Percentiles rank a stretch among this genome's conserved stretches.
These are phyloP conservation scores for Aspergillus arachidicola DNA, from an alignment of 2,329 filamentous ascomycete species.

Conservation along the genomic window DNA sequence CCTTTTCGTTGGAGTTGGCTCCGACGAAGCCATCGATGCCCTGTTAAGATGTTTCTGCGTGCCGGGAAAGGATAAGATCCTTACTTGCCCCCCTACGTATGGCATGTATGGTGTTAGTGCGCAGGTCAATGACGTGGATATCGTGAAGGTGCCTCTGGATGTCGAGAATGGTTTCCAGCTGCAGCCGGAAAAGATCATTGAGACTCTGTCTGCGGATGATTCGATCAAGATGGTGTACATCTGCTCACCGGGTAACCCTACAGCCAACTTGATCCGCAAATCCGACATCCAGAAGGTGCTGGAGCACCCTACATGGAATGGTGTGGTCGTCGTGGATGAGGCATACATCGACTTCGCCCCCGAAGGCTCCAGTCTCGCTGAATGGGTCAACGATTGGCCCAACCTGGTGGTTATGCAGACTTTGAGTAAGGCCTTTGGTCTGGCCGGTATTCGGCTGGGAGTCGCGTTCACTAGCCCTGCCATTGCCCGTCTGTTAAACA, in stretches of 20 bases:
- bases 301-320: constrained; percentile 90
- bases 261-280: constrained; percentile 76
- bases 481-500: constrained; percentile 82
- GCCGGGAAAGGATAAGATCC: constrained; percentile 83
- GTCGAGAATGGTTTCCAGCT: constrained; percentile 72
- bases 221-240: constrained; percentile 87
- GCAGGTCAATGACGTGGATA: constrained; percentile 85
- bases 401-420: constrained; percentile 99
- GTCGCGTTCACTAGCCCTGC: constrained; percentile 76
- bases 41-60: constrained; percentile 90
- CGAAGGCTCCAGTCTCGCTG: constrained; percentile 76
- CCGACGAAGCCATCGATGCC: constrained; percentile 95
- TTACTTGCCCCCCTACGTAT: constrained; percentile 95
- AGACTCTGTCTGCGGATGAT: constrained; percentile 63
- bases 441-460: constrained; percentile 90
- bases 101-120: constrained; percentile 98
- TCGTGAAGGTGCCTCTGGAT: constrained; percentile 83
- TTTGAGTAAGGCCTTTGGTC: constrained; percentile 93
- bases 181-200: constrained; percentile 69
- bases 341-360: constrained; percentile 95
- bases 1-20: constrained; percentile 92
- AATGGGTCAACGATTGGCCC: constrained; percentile 89
- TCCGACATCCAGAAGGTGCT: constrained; percentile 73
- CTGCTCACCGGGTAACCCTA: constrained; percentile 94
- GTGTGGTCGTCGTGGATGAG: constrained; percentile 89